Evolutionary conservation across 2,329 filamentous ascomycete species (phyloP).

Genomic region (Arthroderma sp.): DNA sequence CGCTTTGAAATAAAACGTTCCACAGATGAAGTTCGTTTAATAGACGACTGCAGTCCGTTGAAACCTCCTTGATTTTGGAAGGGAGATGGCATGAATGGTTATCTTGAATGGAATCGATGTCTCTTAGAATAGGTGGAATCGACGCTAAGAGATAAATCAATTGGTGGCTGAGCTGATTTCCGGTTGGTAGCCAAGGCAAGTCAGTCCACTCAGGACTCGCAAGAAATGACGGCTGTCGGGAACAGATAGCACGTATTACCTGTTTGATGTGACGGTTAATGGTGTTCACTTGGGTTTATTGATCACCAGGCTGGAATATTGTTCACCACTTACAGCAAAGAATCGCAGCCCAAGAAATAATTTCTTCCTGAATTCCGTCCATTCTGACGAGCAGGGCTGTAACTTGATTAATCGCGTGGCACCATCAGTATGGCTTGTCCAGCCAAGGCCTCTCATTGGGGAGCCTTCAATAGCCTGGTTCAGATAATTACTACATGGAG

Average conservation of each 20-base stretch:
- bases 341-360: not conserved
- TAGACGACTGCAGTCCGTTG: not conserved
- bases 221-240: constrained; percentile 1
- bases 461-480: constrained; percentile 5
- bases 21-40: not conserved
- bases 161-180: not conserved
- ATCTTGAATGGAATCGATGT: not conserved
- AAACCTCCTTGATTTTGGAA: not conserved
- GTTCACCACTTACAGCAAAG: constrained; percentile 1
- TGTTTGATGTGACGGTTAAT: not conserved
- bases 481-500: not conserved
- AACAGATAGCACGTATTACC: not conserved
- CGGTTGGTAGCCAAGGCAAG: not conserved
- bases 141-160: not conserved
- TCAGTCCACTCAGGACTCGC: not conserved
- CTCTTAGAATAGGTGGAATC: not conserved
- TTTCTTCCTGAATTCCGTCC: not conserved
- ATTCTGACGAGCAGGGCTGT: not conserved
- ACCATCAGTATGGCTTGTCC: constrained; percentile 5
- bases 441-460: constrained; percentile 5
- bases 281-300: not conserved
- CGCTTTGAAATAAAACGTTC: not conserved
- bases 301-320: not conserved
- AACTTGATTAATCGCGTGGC: not conserved
- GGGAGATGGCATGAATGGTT: not conserved